Conservation (phyloP, 2,329 filamentous ascomycete genomes). For the Calonectria ilicicola region DNA sequence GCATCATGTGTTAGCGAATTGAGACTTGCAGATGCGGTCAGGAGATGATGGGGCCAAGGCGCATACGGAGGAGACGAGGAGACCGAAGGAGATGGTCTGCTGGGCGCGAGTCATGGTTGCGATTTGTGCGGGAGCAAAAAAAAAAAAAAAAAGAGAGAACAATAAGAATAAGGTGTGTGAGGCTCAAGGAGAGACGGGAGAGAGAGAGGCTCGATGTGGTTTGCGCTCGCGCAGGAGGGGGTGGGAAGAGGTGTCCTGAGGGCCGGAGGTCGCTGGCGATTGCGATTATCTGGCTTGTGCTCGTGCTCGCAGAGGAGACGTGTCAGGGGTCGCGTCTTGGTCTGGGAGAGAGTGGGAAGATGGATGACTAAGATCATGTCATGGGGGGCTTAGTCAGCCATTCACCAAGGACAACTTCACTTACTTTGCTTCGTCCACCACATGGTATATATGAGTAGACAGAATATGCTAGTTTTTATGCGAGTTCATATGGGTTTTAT, state of each 20-base stretch:
- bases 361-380: constrained; percentile 30
- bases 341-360: constrained; percentile 9
- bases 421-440: too few species aligned
- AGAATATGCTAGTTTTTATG: too few species aligned
- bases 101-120: constrained; percentile 90
- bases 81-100: constrained; percentile 89
- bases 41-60: not conserved
- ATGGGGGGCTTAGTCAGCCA: constrained; percentile 13
- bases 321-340: constrained; percentile 42
- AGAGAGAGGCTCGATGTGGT: constrained; percentile 2
- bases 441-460: too few species aligned
- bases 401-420: too few species aligned
- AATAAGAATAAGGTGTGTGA: not conserved
- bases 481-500: too few species aligned
- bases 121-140: not conserved
- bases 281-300: constrained; percentile 30
- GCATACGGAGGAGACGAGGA: constrained; percentile 88
- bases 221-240: constrained; percentile 5
- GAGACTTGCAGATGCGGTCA: not conserved
- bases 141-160: not conserved
- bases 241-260: not conserved
- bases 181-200: not conserved
- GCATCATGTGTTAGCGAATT: constrained; percentile 34
- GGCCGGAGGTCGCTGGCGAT: constrained; percentile 16
- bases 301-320: constrained; percentile 39